Conservation (phyloP, 495 filamentous ascomycete genomes). For the Acidomyces sp. region DNA sequence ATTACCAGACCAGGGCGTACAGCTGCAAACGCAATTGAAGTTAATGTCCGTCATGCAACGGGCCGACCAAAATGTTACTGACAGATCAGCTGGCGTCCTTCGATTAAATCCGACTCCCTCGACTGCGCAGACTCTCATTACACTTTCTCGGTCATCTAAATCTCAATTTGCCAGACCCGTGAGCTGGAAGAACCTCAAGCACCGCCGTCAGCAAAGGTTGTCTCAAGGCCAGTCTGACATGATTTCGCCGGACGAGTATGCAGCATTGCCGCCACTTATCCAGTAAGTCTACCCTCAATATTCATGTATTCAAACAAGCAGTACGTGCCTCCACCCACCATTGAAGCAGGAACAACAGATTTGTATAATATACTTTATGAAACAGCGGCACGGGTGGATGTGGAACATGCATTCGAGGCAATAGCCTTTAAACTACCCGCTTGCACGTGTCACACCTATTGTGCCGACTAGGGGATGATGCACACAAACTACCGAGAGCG, state of each 20-base stretch:
- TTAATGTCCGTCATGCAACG: slow-evolving; percentile 7
- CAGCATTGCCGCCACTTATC: slow-evolving; percentile 19
- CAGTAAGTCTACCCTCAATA: slow-evolving; percentile 18
- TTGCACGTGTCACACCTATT: neutral
- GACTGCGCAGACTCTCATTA: neutral
- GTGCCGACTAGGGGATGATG: neutral
- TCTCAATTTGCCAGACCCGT: neutral
- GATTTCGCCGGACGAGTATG: slow-evolving; percentile 21
- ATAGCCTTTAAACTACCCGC: neutral
- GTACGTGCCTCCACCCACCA: neutral
- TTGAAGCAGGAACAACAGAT: neutral
- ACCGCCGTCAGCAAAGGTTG: neutral
- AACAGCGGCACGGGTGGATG: neutral
- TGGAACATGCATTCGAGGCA: neutral
- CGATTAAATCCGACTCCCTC: neutral
- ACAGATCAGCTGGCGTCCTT: neutral
- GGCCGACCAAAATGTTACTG: neutral
- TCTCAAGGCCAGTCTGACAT: slow-evolving; percentile 3
- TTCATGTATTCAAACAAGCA: neutral
- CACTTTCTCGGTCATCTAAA: slow-evolving; percentile 1
- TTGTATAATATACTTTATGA: no score
- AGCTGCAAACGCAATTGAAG: neutral
- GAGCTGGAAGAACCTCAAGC: slow-evolving; percentile 3
- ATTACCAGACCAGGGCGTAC: neutral
- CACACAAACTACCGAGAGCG: neutral